phyloP scores from a whole-genome alignment of 495 filamentous ascomycete species.

The Amphirosellinia nigrospora region DNA sequence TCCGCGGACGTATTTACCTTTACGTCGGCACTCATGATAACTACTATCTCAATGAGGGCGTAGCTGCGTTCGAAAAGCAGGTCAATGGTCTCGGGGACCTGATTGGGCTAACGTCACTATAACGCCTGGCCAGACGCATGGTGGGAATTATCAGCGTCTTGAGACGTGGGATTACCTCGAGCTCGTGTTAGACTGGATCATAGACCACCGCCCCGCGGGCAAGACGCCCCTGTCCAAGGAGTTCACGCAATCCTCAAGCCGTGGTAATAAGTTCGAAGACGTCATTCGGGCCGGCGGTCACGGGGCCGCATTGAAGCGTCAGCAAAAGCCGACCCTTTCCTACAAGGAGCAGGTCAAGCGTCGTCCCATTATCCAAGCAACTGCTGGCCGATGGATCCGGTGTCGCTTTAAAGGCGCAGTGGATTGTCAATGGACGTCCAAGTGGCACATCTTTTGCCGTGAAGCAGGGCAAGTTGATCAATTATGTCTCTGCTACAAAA shows the following conservation, averaged over 20 bases:
- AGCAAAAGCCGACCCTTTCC: conserved; percentile 11
- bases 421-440: conserved; percentile 17
- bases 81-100: conserved; percentile 21
- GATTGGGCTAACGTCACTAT: conserved; percentile 26
- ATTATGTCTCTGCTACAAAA: neutral
- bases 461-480: conserved; percentile 5
- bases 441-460: conserved; percentile 16
- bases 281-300: conserved; percentile 18
- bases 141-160: conserved; percentile 24
- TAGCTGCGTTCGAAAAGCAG: conserved; percentile 10
- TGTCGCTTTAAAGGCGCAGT: conserved; percentile 18
- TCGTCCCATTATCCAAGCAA: neutral
- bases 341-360: neutral
- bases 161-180: conserved; percentile 26
- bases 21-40: conserved; percentile 27
- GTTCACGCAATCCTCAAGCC: conserved; percentile 12
- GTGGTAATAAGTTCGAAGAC: conserved; percentile 23
- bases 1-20: conserved; percentile 21
- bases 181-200: conserved; percentile 16
- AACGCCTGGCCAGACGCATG: conserved; percentile 13
- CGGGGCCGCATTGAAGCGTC: conserved; percentile 18
- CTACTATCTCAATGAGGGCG: conserved; percentile 22
- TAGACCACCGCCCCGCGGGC: conserved; percentile 18
- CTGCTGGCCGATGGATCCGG: conserved; percentile 24
- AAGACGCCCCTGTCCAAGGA: conserved; percentile 3